phyloP scores from a whole-genome alignment of 225 moss, liverwort and hornwort genomes.

The Ulota crispa region DNA sequence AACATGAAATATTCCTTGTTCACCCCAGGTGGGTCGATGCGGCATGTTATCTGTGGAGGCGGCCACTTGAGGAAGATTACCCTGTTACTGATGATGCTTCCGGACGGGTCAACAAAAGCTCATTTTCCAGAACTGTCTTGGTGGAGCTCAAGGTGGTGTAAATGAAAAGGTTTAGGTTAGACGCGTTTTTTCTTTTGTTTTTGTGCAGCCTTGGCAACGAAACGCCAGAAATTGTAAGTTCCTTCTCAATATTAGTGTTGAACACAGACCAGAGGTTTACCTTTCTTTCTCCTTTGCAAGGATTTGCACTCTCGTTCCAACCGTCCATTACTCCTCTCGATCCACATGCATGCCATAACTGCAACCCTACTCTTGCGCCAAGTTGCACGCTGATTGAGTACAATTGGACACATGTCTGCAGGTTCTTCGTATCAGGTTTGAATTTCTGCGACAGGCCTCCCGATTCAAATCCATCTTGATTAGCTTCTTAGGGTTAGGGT shows the following conservation, averaged over 20 bases:
- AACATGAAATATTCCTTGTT: slow-evolving; percentile 64
- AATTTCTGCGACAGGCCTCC: slow-evolving; percentile 4
- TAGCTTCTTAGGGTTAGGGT: not conserved
- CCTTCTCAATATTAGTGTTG: slow-evolving; percentile 6
- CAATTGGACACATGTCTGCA: not conserved
- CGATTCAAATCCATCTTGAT: not conserved
- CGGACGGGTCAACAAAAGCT: slow-evolving; percentile 34
- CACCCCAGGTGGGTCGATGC: slow-evolving; percentile 97
- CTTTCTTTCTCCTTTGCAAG: not conserved
- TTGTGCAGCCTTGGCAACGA: slow-evolving; percentile 21
- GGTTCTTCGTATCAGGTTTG: not conserved
- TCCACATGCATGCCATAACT: not conserved
- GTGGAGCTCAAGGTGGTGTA: slow-evolving; percentile 47
- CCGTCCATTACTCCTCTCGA: not conserved
- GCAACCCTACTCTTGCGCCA: not conserved
- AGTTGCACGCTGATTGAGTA: not conserved
- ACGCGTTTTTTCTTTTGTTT: slow-evolving; percentile 5
- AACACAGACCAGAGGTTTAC: slow-evolving; percentile 8
- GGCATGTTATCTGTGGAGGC: slow-evolving; percentile 81
- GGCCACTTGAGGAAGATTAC: slow-evolving; percentile 74
- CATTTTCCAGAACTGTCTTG: slow-evolving; percentile 62
- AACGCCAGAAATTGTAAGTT: slow-evolving; percentile 26
- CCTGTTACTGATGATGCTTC: slow-evolving; percentile 63
- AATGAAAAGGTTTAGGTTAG: slow-evolving; percentile 34
- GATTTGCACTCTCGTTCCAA: not conserved